Percentiles rank a stretch among this genome's conserved stretches.
phyloP scores from a whole-genome alignment of 2,329 filamentous ascomycete genomes.

The Microsporum ferrugineum region DNA sequence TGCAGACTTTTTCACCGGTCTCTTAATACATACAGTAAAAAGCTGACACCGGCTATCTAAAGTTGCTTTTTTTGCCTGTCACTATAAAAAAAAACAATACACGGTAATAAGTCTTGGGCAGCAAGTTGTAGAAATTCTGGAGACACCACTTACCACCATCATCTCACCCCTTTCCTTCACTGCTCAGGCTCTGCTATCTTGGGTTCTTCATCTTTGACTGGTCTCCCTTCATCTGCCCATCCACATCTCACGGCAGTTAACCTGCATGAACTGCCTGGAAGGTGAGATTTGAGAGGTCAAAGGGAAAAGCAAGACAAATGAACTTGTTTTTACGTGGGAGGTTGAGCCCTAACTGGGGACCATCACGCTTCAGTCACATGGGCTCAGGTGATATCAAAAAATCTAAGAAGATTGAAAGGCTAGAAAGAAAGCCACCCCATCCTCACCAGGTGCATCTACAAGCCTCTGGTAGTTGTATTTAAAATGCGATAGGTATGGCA shows the following conservation, averaged over 20 bases:
- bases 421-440: background rate
- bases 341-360: background rate
- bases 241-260: background rate
- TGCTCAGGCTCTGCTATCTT: background rate
- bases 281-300: background rate
- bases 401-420: background rate
- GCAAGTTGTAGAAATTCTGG: background rate
- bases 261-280: background rate
- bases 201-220: background rate
- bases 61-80: background rate
- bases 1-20: background rate
- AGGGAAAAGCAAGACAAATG: background rate
- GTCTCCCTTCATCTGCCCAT: background rate
- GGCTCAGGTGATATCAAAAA: conserved; percentile 3
- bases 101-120: background rate
- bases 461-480: background rate
- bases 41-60: background rate
- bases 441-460: background rate
- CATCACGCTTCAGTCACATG: conserved; percentile 1
- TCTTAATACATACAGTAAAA: background rate
- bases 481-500: background rate
- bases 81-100: background rate
- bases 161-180: background rate
- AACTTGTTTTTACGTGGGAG: background rate
- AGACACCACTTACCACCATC: background rate